These are phyloP conservation scores for Erysimum cheiri DNA, from an alignment of 441 rosid genomes.

Conservation along the genomic window DNA sequence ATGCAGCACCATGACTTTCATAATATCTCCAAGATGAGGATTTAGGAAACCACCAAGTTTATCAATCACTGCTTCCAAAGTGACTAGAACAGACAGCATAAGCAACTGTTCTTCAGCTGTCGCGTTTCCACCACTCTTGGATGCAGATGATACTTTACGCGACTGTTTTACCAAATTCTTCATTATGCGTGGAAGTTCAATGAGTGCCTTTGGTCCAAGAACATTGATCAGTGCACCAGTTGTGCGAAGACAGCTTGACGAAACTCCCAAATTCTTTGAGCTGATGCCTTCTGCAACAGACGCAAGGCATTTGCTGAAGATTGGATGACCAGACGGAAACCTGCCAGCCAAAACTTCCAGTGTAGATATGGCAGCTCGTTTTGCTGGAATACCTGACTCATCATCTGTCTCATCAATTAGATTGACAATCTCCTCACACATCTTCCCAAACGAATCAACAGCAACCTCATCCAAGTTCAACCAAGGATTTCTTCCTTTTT, in stretches of 20 bases:
- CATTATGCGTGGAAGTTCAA: slow-evolving; percentile 84
- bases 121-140: slow-evolving; percentile 37
- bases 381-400: slow-evolving; percentile 62
- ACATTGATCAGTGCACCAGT: slow-evolving; percentile 81
- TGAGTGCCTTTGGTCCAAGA: slow-evolving; percentile 86
- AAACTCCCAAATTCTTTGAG: slow-evolving; percentile 63
- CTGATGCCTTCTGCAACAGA: slow-evolving; percentile 67
- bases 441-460: slow-evolving; percentile 58
- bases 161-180: slow-evolving; percentile 62
- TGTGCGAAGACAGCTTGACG: slow-evolving; percentile 84
- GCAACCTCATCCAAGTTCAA: slow-evolving; percentile 63
- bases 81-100: slow-evolving; percentile 67
- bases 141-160: slow-evolving; percentile 42
- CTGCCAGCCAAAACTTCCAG: slow-evolving; percentile 74
- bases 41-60: slow-evolving; percentile 93
- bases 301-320: slow-evolving; percentile 77
- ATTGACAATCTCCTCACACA: slow-evolving; percentile 75
- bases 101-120: slow-evolving; percentile 49
- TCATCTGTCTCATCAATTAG: slow-evolving; percentile 60
- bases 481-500: slow-evolving; percentile 54
- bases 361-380: slow-evolving; percentile 79
- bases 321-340: slow-evolving; percentile 71
- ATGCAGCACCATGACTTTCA: slow-evolving; percentile 66
- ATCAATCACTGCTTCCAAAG: slow-evolving; percentile 86
- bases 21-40: slow-evolving; percentile 85